Conservation (phyloP, 2,329 filamentous ascomycete species). For the Rutstroemia sp. region DNA sequence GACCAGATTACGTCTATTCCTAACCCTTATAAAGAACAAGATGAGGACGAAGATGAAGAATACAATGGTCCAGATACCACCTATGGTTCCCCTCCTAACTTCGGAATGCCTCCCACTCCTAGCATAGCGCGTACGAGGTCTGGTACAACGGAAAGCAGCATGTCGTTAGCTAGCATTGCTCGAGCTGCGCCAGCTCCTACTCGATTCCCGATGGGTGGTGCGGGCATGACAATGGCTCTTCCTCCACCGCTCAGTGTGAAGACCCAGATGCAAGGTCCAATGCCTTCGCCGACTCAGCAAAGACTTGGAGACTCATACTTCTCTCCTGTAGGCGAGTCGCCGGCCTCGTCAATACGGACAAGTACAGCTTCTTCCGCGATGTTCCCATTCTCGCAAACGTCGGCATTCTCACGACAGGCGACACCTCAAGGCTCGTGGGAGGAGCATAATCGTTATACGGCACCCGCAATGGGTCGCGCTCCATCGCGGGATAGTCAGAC, state of each 20-base stretch:
- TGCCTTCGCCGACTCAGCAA: slow-evolving; percentile 31
- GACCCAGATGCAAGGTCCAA: slow-evolving; percentile 36
- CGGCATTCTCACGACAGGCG: slow-evolving; percentile 69
- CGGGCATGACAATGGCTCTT: slow-evolving; percentile 19
- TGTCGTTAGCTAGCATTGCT: slow-evolving; percentile 48
- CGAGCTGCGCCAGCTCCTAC: slow-evolving; percentile 51
- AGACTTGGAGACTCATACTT: slow-evolving; percentile 70
- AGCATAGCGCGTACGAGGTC: slow-evolving; percentile 63
- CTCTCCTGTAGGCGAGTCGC: slow-evolving; percentile 76
- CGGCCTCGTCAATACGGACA: slow-evolving; percentile 56
- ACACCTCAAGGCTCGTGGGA: slow-evolving; percentile 63
- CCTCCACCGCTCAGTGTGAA: slow-evolving; percentile 63
- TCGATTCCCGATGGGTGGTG: slow-evolving; percentile 56
- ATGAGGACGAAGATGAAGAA: slow-evolving; percentile 55
- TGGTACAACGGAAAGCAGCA: slow-evolving; percentile 62
- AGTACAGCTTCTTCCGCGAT: slow-evolving; percentile 34
- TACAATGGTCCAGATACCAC: slow-evolving; percentile 28
- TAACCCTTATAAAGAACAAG: slow-evolving; percentile 70
- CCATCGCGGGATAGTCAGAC: slow-evolving; percentile 71
- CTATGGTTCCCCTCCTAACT: slow-evolving; percentile 18
- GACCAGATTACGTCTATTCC: slow-evolving; percentile 58
- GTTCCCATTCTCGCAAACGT: slow-evolving; percentile 56
- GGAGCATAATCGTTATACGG: slow-evolving; percentile 76
- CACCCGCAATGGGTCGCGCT: slow-evolving; percentile 75
- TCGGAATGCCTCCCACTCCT: slow-evolving; percentile 32